Evolutionary conservation across 2,329 filamentous ascomycete species (phyloP), one percentile per base, ranked within the genome.

Genomic region (Paraconiothyrium sp.): DNA sequence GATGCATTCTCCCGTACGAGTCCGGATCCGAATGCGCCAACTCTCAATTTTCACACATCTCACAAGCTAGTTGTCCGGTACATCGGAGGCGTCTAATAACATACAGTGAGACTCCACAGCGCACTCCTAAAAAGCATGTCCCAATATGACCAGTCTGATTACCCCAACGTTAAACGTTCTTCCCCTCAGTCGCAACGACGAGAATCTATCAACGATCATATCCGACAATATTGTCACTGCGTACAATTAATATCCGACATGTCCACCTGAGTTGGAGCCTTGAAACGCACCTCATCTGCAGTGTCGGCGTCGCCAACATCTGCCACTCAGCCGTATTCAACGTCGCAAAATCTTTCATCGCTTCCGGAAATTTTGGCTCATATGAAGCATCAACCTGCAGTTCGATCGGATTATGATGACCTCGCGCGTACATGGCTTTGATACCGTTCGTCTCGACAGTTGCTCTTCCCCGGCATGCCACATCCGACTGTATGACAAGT

Each of bases 371-470:
- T 39, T 27, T 44, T 16, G 52, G 52, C 39, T 39, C 39, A 34
- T 55, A 55, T 11, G 35, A 44, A 13, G 20, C 39, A 22, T 46
- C 39, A 2, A 55, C 39, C 27, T 44, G 35, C 39, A 55, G 22
- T 27, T 55, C 52, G 44, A 55, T 55, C 37, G 52, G 52, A 34
- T 55, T 55, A 14, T 39, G 24, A 32, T 46, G 24, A 3, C 52
- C 52, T 27, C 27, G 30, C 39, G 39, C 52, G 14, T 44, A 41
- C 39, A 41, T 32, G 4, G 52, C 52, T 13, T 55, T 55, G 27
- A 55, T 55, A 6, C 52, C 52, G 30, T 55, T 55, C n/a, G 52
- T 55, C 39, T 55, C 52, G 10, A 55, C 39, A 4, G 39, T 46
- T 11, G 52, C 52, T 32, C n/a, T 55, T 20, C 52, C 52, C 4